phyloP scores from a whole-genome alignment of 768 basidiomycete species.

The Auricularia auricula-judae region DNA sequence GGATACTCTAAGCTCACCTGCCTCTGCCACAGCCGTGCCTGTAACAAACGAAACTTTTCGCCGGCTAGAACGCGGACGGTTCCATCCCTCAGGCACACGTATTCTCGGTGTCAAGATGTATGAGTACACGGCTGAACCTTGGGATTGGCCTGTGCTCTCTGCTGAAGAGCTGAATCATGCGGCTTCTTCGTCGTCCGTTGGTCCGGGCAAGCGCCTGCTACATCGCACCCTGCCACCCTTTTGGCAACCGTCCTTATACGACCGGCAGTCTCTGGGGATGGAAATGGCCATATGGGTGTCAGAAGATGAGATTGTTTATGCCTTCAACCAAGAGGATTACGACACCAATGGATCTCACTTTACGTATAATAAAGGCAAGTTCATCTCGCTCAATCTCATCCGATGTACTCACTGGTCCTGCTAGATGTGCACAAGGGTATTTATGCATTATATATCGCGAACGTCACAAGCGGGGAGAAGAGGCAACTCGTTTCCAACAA shows the following conservation, averaged over 20 bases:
- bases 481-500: conserved; percentile 40
- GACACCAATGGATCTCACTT: conserved; percentile 24
- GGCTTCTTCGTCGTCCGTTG: conserved; percentile 34
- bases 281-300: conserved; percentile 59
- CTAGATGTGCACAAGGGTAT: conserved; percentile 61
- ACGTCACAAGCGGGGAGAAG: conserved; percentile 44
- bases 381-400: background rate
- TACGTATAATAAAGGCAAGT: conserved; percentile 52
- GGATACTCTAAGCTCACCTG: background rate
- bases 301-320: conserved; percentile 47
- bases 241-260: conserved; percentile 49
- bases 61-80: conserved; percentile 39
- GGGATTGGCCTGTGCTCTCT: conserved; percentile 24
- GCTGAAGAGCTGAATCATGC: conserved; percentile 69
- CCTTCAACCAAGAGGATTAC: conserved; percentile 49
- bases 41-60: conserved; percentile 70
- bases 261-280: conserved; percentile 52
- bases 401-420: background rate
- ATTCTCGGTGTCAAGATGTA: conserved; percentile 74
- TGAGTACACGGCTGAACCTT: conserved; percentile 28
- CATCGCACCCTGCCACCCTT: conserved; percentile 47
- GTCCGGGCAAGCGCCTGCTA: conserved; percentile 38
- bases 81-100: conserved; percentile 53
- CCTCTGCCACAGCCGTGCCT: conserved; percentile 21
- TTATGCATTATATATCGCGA: conserved; percentile 55